Evolutionary conservation across 2,329 filamentous ascomycete species (phyloP), one percentile per base, ranked within the genome.

Genomic region (Lasiodiplodia hormozganensis): DNA sequence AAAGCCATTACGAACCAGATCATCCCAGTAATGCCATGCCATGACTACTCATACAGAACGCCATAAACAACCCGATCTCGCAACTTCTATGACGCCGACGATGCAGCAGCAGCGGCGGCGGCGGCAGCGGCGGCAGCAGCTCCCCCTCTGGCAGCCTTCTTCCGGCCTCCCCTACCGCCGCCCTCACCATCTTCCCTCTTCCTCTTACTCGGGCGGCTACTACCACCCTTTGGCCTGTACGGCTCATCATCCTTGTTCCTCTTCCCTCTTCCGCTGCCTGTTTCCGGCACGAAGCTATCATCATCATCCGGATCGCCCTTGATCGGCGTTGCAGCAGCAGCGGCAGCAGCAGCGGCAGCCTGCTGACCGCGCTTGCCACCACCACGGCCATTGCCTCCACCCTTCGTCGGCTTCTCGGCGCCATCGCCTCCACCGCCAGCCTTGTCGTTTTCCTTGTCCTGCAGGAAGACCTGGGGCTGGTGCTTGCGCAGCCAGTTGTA

Each of bases 401-500:
- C 67, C 78, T 77, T 1, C 71, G 70, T 40, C 72, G 72, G 34
- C 76, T 73, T 4, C 75, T 74, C 18, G 73, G 74, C 70, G 77
- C 77, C 65, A 77, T 77, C 0, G 78, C 76, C 56, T 28, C 28
- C 28, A 6, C 4, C 28, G 5, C 28, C 28, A 6, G 4, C 28
- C 75, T 43, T 68, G 79, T 80, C 64, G 65, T 77, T 79, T 65
- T 82, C 83, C 72, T 89, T 88, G 74, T 94, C 92, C 77, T 97
- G 91, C 23, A 96, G 82, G 82, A 97, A 94, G 60, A 94, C 90
- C 78, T 95, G 90, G 3, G 94, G 92, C 69, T 93, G 90, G 79
- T 97, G 87, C 76, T 93, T 90, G 71, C 93, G 88, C 14, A 99
- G 87, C 96, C 96, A 99, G 79, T 96, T 97, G 82, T 97, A 96